Evolutionary conservation across 202 grass and related monocot species (phyloP).

Genomic region (Zoysia matrella): DNA sequence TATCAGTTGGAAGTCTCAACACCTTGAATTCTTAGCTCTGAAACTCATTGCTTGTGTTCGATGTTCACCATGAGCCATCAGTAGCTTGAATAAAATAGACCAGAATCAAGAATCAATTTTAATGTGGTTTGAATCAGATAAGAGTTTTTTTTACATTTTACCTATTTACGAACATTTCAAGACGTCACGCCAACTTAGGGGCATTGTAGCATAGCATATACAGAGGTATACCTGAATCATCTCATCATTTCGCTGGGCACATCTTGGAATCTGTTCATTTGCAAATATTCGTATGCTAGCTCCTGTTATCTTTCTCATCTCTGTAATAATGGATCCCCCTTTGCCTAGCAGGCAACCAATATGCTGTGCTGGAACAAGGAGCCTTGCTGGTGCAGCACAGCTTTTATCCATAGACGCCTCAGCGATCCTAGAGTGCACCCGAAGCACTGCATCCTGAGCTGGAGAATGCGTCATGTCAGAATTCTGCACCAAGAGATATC

Average conservation of each 20-base stretch:
- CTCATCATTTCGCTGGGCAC: constrained; percentile 77
- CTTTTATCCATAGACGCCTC: constrained; percentile 67
- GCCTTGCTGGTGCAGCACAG: constrained; percentile 66
- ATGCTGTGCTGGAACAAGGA: constrained; percentile 79
- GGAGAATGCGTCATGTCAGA: constrained; percentile 81
- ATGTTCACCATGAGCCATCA: constrained; percentile 1
- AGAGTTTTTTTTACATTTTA: constrained; percentile 25
- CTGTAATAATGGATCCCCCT: constrained; percentile 77
- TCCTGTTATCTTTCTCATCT: constrained; percentile 82
- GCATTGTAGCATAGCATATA: background rate
- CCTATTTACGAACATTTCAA: background rate
- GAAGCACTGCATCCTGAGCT: constrained; percentile 71
- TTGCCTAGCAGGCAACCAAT: constrained; percentile 80
- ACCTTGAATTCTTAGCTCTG: constrained; percentile 14
- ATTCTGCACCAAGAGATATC: constrained; percentile 59
- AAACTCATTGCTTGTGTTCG: constrained; percentile 20
- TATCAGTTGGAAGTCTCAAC: background rate
- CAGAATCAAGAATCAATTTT: constrained; percentile 14
- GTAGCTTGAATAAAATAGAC: background rate
- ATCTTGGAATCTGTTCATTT: constrained; percentile 76
- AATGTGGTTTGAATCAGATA: constrained; percentile 10
- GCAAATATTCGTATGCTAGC: constrained; percentile 75
- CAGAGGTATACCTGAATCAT: constrained; percentile 67
- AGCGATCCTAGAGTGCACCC: constrained; percentile 66
- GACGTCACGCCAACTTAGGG: constrained; percentile 24